phyloP scores from a whole-genome alignment of 2,329 filamentous ascomycete species.

The Mollisiaceae sp. region DNA sequence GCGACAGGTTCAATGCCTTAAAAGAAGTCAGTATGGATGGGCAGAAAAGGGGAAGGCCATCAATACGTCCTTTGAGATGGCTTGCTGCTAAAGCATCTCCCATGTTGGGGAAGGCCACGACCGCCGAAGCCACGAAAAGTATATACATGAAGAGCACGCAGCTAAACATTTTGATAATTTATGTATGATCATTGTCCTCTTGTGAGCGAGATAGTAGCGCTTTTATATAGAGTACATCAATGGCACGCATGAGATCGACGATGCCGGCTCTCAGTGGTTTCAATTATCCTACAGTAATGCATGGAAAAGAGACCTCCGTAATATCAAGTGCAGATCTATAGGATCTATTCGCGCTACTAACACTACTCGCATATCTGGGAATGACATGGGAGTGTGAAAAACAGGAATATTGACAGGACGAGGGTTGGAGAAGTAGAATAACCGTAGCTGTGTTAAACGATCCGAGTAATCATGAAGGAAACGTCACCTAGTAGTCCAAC shows the following conservation, averaged over 20 bases:
- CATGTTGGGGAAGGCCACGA: slow-evolving; percentile 22
- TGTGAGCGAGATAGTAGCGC: neutral
- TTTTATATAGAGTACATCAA: neutral
- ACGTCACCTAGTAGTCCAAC: neutral
- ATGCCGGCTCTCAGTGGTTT: neutral
- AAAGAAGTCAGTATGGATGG: slow-evolving; percentile 3
- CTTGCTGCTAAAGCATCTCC: slow-evolving; percentile 12
- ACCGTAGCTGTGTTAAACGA: neutral
- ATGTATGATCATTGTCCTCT: neutral
- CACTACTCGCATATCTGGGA: neutral
- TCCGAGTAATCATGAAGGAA: neutral
- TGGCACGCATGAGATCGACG: neutral
- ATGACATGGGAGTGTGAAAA: neutral
- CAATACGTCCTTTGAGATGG: slow-evolving; percentile 19
- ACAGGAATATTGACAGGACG: neutral
- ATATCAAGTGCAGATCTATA: neutral
- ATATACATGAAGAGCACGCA: slow-evolving; percentile 1
- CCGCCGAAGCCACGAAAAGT: slow-evolving; percentile 15
- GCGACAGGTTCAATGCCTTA: slow-evolving; percentile 21
- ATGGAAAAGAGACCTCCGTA: neutral
- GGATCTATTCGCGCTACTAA: neutral
- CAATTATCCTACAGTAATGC: neutral
- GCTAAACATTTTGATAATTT: slow-evolving; percentile 12
- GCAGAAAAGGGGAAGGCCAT: neutral
- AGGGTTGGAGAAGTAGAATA: neutral